Evolutionary conservation across 2,329 filamentous ascomycete species (phyloP), one percentile per base, ranked within the genome.

Genomic region (Fusarium sp.): DNA sequence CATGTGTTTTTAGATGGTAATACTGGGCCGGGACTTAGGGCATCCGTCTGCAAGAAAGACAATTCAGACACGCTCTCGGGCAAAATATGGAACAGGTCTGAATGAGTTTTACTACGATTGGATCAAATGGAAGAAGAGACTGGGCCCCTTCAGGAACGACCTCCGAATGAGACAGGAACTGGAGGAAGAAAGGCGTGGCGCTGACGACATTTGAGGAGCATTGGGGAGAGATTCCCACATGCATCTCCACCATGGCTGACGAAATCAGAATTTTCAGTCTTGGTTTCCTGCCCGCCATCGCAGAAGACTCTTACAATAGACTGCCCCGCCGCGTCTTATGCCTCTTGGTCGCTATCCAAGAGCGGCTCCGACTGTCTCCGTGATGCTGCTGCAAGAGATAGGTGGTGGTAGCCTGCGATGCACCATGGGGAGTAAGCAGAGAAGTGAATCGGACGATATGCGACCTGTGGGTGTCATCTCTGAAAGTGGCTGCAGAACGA

Each of bases 291-390:
- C 39, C 44, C 20, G 50, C 52, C 33, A 56, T 32, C 30, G 47
- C 49, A 49, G 30, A 52, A 60, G 47, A 59, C 41, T 56, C 57
- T 55, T 48, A 35, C 67, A 46, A 54, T 37, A 30, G 37, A 7
- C 60, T 61, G 65, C 68, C 70, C 71, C 71, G 68, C 65, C 61
- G 62, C 50, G 52, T 59, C 47, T 57, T 60, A 45, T 30, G 33
- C n/a, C 35, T 62, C 53, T 58, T 60, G 43, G 51, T 26, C 46
- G 44, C 45, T 60, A 37, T 26, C 56, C 51, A 61, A 66, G 43
- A 49, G 39, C 54, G 67, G 53, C 60, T 71, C 69, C 71, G 71
- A 74, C 19, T 72, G 62, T 71, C 62, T 72, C 71, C 69, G 63
- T 46, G 56, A 50, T 61, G 32, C 17, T 9, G 46, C 44, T 48